Percentiles rank a stretch among this genome's conserved stretches.
These are phyloP conservation scores for Delitschia confertaspora DNA, from an alignment of 495 filamentous ascomycete species.

Conservation along the genomic window DNA sequence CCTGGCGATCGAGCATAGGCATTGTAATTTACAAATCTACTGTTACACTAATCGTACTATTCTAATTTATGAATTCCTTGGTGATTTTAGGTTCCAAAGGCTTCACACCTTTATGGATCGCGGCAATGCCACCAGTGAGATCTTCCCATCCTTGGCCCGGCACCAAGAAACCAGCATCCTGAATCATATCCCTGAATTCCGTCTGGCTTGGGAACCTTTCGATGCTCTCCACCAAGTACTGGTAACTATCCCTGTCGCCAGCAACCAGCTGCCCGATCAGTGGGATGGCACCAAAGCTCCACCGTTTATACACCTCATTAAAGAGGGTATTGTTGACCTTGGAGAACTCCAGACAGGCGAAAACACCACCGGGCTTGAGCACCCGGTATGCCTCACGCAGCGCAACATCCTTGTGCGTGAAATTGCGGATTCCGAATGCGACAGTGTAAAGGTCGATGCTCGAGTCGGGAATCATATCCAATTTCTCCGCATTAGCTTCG, in stretches of 20 bases:
- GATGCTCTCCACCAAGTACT: slow-evolving; percentile 98
- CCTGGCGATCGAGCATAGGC: no score
- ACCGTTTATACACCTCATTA: slow-evolving; percentile 85
- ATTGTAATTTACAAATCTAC: no score
- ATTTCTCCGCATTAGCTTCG: slow-evolving; percentile 80
- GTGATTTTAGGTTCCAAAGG: slow-evolving; percentile 34
- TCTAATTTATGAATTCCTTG: neutral
- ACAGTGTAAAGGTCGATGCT: slow-evolving; percentile 90
- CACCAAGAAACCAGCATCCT: slow-evolving; percentile 76
- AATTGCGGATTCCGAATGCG: slow-evolving; percentile 95
- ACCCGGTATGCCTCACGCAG: slow-evolving; percentile 76
- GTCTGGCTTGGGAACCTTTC: slow-evolving; percentile 81
- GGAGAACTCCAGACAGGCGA: slow-evolving; percentile 94
- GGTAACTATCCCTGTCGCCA: slow-evolving; percentile 89
- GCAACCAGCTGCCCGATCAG: slow-evolving; percentile 93
- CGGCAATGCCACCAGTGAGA: slow-evolving; percentile 82
- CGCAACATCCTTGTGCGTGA: slow-evolving; percentile 75
- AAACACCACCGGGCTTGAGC: slow-evolving; percentile 87
- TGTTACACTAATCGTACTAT: no score
- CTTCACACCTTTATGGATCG: slow-evolving; percentile 95
- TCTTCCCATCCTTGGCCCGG: slow-evolving; percentile 78
- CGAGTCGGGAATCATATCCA: slow-evolving; percentile 53
- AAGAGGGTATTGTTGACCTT: slow-evolving; percentile 65
- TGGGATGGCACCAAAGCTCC: slow-evolving; percentile 91
- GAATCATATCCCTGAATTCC: slow-evolving; percentile 79